phyloP scores from a whole-genome alignment of 305 asterid genomes.

The Fraxinus sp. region DNA sequence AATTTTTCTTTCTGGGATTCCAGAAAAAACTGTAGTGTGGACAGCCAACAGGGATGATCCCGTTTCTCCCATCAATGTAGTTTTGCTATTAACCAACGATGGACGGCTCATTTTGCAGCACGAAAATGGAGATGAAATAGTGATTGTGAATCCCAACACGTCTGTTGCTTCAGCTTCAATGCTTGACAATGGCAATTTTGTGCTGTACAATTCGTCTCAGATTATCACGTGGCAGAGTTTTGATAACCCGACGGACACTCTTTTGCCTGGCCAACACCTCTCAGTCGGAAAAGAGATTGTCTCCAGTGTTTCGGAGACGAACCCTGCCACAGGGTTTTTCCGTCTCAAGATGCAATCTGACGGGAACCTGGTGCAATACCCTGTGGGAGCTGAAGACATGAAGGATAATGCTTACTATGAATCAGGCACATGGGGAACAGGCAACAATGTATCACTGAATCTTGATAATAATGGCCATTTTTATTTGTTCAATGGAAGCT shows the following conservation, averaged over 20 bases:
- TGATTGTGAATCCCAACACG: neutral
- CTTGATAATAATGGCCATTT: slow-evolving; percentile 23
- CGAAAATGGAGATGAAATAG: neutral
- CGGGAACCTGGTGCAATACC: slow-evolving; percentile 40
- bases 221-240: slow-evolving; percentile 33
- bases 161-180: slow-evolving; percentile 29
- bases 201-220: slow-evolving; percentile 22
- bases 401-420: neutral
- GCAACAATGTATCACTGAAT: slow-evolving; percentile 18
- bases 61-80: neutral
- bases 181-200: slow-evolving; percentile 37
- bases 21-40: slow-evolving; percentile 31
- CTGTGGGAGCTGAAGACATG: neutral
- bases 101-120: slow-evolving; percentile 33
- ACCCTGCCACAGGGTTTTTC: slow-evolving; percentile 27
- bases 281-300: neutral
- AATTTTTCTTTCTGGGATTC: slow-evolving; percentile 18
- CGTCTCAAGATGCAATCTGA: slow-evolving; percentile 33
- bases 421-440: neutral
- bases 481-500: slow-evolving; percentile 19
- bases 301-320: slow-evolving; percentile 22
- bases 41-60: slow-evolving; percentile 31
- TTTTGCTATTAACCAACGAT: slow-evolving; percentile 23
- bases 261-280: slow-evolving; percentile 23
- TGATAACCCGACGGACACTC: slow-evolving; percentile 30